Evolutionary conservation across 352 stramenopile species (phyloP).

Genomic region (Blastocystis sp.): DNA sequence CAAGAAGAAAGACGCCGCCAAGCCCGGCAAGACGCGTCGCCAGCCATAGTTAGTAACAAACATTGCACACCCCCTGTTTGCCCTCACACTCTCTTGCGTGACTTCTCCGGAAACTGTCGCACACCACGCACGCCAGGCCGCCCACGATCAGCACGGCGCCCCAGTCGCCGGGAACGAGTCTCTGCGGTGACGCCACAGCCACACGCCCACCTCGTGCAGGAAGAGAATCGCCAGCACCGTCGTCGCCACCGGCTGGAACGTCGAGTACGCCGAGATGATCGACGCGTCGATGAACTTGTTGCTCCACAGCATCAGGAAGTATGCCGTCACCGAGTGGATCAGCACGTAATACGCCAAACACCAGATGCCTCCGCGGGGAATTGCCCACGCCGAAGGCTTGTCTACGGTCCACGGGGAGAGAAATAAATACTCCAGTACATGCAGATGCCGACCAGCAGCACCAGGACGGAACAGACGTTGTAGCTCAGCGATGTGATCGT

Average conservation of each 20-base stretch:
- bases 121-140: slow-evolving; percentile 10
- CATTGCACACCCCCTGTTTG: neutral
- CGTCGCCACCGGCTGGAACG: slow-evolving; percentile 39
- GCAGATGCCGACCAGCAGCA: neutral
- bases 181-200: neutral
- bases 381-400: neutral
- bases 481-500: slow-evolving; percentile 12
- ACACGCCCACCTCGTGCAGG: neutral
- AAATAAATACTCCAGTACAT: slow-evolving; percentile 8
- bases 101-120: neutral
- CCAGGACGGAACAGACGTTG: slow-evolving; percentile 6
- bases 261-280: slow-evolving; percentile 41
- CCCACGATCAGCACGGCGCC: slow-evolving; percentile 1
- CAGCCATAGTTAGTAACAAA: no score
- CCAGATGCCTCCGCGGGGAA: slow-evolving; percentile 10
- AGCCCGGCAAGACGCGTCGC: no score
- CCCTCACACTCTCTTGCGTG: neutral
- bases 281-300: slow-evolving; percentile 47
- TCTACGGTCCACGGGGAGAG: neutral
- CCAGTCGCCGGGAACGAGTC: neutral
- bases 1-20: no score
- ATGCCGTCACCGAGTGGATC: slow-evolving; percentile 15
- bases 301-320: slow-evolving; percentile 48
- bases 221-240: slow-evolving; percentile 10
- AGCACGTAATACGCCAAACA: slow-evolving; percentile 41